Conservation (phyloP, 2,329 filamentous ascomycete species). For the Alternaria alternata region DNA sequence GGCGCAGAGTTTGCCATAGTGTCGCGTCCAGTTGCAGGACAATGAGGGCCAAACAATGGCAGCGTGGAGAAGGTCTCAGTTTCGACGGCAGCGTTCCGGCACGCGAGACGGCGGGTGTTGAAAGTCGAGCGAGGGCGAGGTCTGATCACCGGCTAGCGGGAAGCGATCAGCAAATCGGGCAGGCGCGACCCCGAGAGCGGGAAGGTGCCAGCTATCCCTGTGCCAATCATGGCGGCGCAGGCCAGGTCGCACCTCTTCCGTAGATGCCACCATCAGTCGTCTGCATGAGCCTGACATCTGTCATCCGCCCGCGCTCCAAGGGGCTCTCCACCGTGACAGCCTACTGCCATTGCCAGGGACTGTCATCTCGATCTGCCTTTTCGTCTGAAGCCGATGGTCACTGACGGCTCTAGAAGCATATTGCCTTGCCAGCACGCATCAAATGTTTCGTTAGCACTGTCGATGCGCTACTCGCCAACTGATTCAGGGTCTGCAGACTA, state of each 20-base stretch:
- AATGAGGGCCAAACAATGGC: background rate
- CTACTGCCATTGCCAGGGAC: background rate
- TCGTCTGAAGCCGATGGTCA: background rate
- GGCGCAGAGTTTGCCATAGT: slow-evolving; percentile 5
- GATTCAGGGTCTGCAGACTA: slow-evolving; percentile 19
- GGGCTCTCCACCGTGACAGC: slow-evolving; percentile 1
- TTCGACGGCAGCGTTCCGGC: slow-evolving; percentile 4
- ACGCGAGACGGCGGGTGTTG: slow-evolving; percentile 19
- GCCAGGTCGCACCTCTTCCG: slow-evolving; percentile 34
- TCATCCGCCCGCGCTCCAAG: slow-evolving; percentile 34
- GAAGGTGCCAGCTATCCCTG: slow-evolving; percentile 37
- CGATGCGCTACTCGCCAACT: slow-evolving; percentile 2
- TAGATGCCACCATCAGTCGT: slow-evolving; percentile 32
- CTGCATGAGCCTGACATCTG: slow-evolving; percentile 33
- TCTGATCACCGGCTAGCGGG: slow-evolving; percentile 46
- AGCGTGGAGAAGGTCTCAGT: slow-evolving; percentile 7
- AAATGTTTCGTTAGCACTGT: background rate
- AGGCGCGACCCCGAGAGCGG: slow-evolving; percentile 30
- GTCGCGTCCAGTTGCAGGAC: slow-evolving; percentile 1
- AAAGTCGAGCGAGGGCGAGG: slow-evolving; percentile 28
- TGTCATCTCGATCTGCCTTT: background rate
- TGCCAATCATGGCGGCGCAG: slow-evolving; percentile 37
- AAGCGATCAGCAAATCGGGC: slow-evolving; percentile 28
- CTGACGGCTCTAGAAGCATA: background rate
- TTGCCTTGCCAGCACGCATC: background rate